These are phyloP conservation scores for Penicillium sp. DNA, from an alignment of 2,329 filamentous ascomycete species.

Conservation along the genomic window DNA sequence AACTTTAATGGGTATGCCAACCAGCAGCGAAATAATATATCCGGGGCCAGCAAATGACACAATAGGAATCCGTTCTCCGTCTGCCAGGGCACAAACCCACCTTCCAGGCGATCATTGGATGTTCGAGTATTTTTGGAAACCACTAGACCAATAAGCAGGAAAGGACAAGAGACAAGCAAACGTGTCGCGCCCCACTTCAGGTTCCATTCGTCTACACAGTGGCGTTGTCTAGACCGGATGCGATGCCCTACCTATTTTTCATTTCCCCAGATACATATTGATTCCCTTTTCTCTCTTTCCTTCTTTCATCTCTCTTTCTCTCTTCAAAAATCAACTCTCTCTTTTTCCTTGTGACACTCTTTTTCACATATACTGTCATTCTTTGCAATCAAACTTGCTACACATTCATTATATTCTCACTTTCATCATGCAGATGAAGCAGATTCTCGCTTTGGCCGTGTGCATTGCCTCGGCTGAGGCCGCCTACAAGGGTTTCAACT, in stretches of 20 bases:
- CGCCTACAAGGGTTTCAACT: conserved; percentile 50
- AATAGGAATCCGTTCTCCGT: background rate
- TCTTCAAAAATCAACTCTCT: conserved; percentile 7
- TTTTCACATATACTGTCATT: conserved; percentile 6
- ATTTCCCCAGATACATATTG: conserved; percentile 8
- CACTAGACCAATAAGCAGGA: conserved; percentile 1
- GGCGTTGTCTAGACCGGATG: conserved; percentile 22
- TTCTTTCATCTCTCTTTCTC: conserved; percentile 6
- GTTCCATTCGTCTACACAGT: conserved; percentile 15
- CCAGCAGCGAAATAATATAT: background rate
- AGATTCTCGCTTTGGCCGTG: conserved; percentile 36
- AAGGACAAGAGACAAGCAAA: conserved; percentile 13
- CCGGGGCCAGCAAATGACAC: conserved; percentile 13
- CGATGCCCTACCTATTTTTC: background rate
- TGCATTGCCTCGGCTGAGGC: conserved; percentile 36
- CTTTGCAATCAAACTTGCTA: background rate
- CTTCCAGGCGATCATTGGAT: conserved; percentile 11
- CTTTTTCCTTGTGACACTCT: conserved; percentile 15
- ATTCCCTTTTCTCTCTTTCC: conserved; percentile 1
- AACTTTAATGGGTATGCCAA: background rate
- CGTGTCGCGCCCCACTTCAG: conserved; percentile 21
- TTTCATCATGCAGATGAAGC: conserved; percentile 34
- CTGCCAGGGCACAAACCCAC: conserved; percentile 3
- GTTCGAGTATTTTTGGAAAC: conserved; percentile 17
- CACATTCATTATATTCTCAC: conserved; percentile 9